A percentile compares a stretch with the other conserved stretches of the same genome.
phyloP scores from a whole-genome alignment of 805 yeast genomes.

The Barnettozyma californica region DNA sequence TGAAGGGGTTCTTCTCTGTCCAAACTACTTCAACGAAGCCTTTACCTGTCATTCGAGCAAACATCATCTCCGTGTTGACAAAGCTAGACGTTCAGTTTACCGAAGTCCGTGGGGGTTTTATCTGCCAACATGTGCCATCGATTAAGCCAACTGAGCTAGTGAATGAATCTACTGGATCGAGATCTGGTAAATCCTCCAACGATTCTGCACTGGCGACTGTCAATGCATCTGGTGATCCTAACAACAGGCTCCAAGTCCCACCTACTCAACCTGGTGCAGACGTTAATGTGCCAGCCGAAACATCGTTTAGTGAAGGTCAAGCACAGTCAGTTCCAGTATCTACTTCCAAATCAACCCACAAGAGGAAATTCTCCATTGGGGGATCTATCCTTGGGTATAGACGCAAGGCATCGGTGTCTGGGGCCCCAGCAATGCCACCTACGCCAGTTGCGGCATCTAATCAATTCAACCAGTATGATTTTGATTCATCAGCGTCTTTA shows the following conservation, averaged over 20 bases:
- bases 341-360: conserved; percentile 35
- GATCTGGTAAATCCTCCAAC: conserved; percentile 13
- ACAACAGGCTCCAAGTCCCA: background rate
- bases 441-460: conserved; percentile 46
- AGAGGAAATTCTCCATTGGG: conserved; percentile 62
- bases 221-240: conserved; percentile 2
- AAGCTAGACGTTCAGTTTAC: conserved; percentile 74
- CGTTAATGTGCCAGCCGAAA: conserved; percentile 13
- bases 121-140: conserved; percentile 66
- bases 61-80: conserved; percentile 70
- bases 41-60: conserved; percentile 79
- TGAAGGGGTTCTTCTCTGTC: conserved; percentile 90
- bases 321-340: conserved; percentile 19
- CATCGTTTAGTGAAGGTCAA: conserved; percentile 14
- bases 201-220: conserved; percentile 13
- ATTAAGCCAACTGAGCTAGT: conserved; percentile 18
- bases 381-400: conserved; percentile 47
- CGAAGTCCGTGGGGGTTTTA: conserved; percentile 92
- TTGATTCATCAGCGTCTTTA: conserved; percentile 41
- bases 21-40: conserved; percentile 94
- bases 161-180: conserved; percentile 5
- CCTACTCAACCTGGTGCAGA: conserved; percentile 13
- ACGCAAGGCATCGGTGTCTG: conserved; percentile 33
- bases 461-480: conserved; percentile 30
- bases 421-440: conserved; percentile 40